phyloP scores from a whole-genome alignment of 192 early-diverging fungal species.

The Coemansia aciculifera region DNA sequence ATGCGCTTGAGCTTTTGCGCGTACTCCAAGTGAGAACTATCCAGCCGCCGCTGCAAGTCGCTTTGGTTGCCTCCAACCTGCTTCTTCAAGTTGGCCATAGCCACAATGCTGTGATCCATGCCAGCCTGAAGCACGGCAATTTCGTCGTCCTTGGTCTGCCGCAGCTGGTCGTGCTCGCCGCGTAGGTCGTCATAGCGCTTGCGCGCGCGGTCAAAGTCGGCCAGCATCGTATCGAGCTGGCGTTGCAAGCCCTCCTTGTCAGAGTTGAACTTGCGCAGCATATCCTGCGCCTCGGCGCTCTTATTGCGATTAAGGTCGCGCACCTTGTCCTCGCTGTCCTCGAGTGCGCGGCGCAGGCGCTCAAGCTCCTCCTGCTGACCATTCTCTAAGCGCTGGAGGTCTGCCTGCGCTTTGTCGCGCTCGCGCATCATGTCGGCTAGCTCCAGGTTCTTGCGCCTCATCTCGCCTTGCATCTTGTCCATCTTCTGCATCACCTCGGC shows the following conservation, averaged over 20 bases:
- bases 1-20: constrained; percentile 70
- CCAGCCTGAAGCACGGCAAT: constrained; percentile 75
- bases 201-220: constrained; percentile 45
- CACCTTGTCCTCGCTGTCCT: constrained; percentile 73
- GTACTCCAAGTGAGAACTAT: constrained; percentile 65
- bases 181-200: constrained; percentile 46
- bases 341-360: constrained; percentile 76
- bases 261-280: constrained; percentile 77
- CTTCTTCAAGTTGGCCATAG: constrained; percentile 72
- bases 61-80: constrained; percentile 50
- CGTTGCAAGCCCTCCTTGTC: constrained; percentile 84
- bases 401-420: constrained; percentile 79
- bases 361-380: constrained; percentile 82
- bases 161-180: constrained; percentile 36
- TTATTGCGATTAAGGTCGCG: constrained; percentile 77
- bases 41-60: constrained; percentile 65
- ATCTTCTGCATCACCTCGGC: constrained; percentile 82
- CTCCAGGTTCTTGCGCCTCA: constrained; percentile 74
- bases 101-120: constrained; percentile 77
- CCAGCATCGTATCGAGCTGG: constrained; percentile 42
- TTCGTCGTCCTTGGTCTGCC: constrained; percentile 71
- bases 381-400: constrained; percentile 75
- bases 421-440: constrained; percentile 90
- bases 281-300: constrained; percentile 78
- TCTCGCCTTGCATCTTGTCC: constrained; percentile 75